Evolutionary conservation across 1,284 basidiomycete genomes (phyloP), one percentile per base, ranked within the genome.

Genomic region (Leccinum angustisporum): DNA sequence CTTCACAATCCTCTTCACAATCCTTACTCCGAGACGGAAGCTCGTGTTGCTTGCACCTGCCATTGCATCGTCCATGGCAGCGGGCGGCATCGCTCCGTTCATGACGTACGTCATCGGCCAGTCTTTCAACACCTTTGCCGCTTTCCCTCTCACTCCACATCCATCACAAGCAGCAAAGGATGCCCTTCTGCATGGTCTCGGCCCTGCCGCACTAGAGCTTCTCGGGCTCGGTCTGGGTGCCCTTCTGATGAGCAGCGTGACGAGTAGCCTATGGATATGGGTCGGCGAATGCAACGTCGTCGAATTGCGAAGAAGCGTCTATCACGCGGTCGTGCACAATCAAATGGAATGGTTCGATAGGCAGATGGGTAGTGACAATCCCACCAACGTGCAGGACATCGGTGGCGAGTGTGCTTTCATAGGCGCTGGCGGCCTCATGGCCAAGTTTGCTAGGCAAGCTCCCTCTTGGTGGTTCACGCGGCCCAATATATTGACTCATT

Each of bases 371-470:
- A 79, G 83, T 52, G 85, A 85, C 50, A 81, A 81, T 50, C 72
- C 79, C 48, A 63, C 72, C 51, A 59, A 67, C 57, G 76, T 80
- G 16, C 79, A 81, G 62, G 76, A 78, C 61, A 76, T 79, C 48
- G 67, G 69, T 52, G 80, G 80, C 30, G 79, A 82, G 30, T 79
- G 82, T 46, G 82, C 83, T 50, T 81, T 81, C 43, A 77, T 91
- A 58, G 94, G 94, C 63, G 93, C 95, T 55, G 96, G 92, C 61
- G 96, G 96, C 18, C 80, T 97, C 52, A 97, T 98, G 95, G 88
- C 93, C 58, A 94, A 95, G 72, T 98, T 98, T 73, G 86, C 91
- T 30, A 87, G 88, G 95, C 94, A 65, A 69, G 86, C 78, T 33
- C 9, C 3, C 60, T 46, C 48, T 48, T 46, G 43, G 4, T 4